phyloP scores from a whole-genome alignment of 2,329 filamentous ascomycete species.

The Chaetothyriales sp. region DNA sequence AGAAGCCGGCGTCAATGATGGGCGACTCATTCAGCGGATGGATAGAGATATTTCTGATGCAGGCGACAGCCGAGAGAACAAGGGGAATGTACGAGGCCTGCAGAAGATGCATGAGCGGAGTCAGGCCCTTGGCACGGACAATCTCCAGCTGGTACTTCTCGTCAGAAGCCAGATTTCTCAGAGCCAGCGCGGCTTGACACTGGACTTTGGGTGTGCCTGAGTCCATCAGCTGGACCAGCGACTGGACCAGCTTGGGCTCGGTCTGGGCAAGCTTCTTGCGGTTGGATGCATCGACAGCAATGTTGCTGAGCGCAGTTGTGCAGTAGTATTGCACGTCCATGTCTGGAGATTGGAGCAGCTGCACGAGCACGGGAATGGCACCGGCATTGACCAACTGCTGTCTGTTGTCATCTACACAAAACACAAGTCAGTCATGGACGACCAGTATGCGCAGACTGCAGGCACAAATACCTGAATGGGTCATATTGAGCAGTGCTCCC shows the following conservation, averaged over 20 bases:
- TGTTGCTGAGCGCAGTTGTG: conserved; percentile 95
- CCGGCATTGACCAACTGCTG: conserved; percentile 94
- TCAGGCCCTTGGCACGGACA: conserved; percentile 72
- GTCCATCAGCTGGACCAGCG: conserved; percentile 90
- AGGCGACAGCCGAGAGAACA: conserved; percentile 91
- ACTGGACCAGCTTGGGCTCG: conserved; percentile 82
- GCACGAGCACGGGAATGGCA: conserved; percentile 93
- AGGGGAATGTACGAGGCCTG: conserved; percentile 92
- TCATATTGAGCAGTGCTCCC: conserved; percentile 94
- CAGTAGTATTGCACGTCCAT: conserved; percentile 99
- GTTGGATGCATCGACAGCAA: conserved; percentile 85
- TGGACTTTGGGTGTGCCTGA: conserved; percentile 95
- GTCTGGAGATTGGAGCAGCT: conserved; percentile 79
- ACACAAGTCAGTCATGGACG: not conserved
- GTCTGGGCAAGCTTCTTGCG: conserved; percentile 79
- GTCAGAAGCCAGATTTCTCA: conserved; percentile 90
- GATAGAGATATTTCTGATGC: conserved; percentile 97
- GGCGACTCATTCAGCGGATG: conserved; percentile 95
- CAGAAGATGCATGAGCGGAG: conserved; percentile 71
- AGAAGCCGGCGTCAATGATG: conserved; percentile 93
- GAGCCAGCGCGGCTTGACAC: conserved; percentile 85
- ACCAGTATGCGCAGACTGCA: not conserved
- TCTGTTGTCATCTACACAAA: conserved; percentile 84
- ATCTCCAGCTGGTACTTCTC: conserved; percentile 99
- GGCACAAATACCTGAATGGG: conserved; percentile 64